Base-by-base conservation (phyloP, 148 eudicot genomes). In the Fagopyrum tataricum region DNA sequence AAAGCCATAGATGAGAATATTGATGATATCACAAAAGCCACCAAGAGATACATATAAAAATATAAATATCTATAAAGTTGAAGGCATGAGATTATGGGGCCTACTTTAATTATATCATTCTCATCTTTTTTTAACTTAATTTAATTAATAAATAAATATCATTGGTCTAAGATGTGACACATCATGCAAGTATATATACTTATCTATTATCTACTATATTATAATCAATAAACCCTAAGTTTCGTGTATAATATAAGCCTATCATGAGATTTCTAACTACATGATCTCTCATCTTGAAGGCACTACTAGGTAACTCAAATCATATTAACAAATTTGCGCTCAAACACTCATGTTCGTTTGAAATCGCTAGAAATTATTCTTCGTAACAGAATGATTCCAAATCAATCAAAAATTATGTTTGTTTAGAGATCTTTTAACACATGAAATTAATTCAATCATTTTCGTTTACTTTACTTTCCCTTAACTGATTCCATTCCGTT, bases 61-160 rank as follows among this genome's bases (percentile, higher is more conserved):
- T 44, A 5, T 44, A 8, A 46, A 64, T 31, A 64, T 39, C 69
- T 64, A 64, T 64, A 64, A 64, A 64, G 44, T 6, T 4, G 44
- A 31, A 64, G 69, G 69, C 69, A 64, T 64, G 69, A 64, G 69
- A 64, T 64, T 64, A 37, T 64, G 69, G 69, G 69, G 13, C 69
- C 69, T 64, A 64, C 69, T 64, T 64, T 64, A 64, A 64, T 64
- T 64, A 64, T 64, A 64, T 26, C 43, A 64, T 64, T 31, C 69
- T 7, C 41, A 59, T 31, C 7, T 31, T 61, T 46, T 46, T 23
- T 59, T 24, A 59, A n/a, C 15, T 24, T 41, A 61, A 61, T 10
- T 31, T 61, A 26, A 24, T 55, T 18, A 7, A 61, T 31, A 61
- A 61, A 52, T 21, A 4, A 58, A 4, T 26, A 12, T 21, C 5